These are phyloP conservation scores for Coccomyxa subellipsoidea DNA, from an alignment of 163 green algal genomes.

Conservation along the genomic window DNA sequence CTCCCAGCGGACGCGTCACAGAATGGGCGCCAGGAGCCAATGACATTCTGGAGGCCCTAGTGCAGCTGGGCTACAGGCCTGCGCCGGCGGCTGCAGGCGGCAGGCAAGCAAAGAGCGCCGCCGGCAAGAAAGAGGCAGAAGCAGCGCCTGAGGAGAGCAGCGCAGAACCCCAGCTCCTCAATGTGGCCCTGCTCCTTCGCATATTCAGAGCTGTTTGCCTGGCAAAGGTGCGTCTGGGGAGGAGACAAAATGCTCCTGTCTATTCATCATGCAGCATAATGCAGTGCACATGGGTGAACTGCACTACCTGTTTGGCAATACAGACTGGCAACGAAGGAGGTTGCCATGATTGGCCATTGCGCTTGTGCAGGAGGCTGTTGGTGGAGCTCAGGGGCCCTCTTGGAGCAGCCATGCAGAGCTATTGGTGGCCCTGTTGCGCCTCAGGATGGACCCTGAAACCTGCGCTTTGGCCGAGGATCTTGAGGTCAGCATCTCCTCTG, in stretches of 20 bases:
- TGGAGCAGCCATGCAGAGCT: neutral
- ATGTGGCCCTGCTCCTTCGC: neutral
- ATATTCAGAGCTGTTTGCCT: neutral
- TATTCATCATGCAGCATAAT: too few relatives aligned
- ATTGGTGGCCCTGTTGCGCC: neutral
- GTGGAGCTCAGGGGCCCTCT: neutral
- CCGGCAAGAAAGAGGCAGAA: neutral
- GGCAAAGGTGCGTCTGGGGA: neutral
- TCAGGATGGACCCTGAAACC: constrained; percentile 7
- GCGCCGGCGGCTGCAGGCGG: neutral
- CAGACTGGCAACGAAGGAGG: too few relatives aligned
- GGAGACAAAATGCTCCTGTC: neutral
- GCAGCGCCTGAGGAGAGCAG: neutral
- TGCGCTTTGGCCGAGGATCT: neutral
- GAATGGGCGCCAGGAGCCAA: neutral
- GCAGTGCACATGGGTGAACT: too few relatives aligned
- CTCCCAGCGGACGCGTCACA: neutral
- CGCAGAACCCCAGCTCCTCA: neutral
- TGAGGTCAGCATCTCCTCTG: neutral
- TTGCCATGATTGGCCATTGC: neutral
- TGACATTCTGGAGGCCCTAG: neutral
- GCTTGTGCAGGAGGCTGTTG: neutral
- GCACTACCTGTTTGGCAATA: too few relatives aligned
- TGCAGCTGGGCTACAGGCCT: neutral
- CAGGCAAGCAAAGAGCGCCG: neutral